A percentile compares a stretch with the other conserved stretches of the same genome.
These are phyloP conservation scores for Tuber magnatum DNA, from an alignment of 495 filamentous ascomycete genomes.

Conservation along the genomic window DNA sequence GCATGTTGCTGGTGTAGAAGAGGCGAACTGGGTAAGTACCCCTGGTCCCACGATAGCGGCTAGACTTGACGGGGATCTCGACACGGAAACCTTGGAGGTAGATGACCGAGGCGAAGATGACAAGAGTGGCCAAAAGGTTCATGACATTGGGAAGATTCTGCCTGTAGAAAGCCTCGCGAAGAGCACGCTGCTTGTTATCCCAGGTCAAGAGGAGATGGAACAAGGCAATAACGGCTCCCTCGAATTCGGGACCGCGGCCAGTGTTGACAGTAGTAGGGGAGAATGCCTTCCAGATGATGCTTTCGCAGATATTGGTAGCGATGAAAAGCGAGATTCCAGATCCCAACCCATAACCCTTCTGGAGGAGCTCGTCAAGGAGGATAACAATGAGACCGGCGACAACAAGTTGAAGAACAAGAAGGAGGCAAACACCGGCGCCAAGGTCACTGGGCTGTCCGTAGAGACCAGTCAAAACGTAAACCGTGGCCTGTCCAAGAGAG, in stretches of 20 bases:
- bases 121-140: slow-evolving; percentile 89
- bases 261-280: slow-evolving; percentile 99
- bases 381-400: slow-evolving; percentile 97
- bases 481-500: slow-evolving; percentile 91
- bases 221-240: slow-evolving; percentile 96
- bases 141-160: slow-evolving; percentile 99
- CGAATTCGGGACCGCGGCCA: slow-evolving; percentile 96
- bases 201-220: slow-evolving; percentile 98
- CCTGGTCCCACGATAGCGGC: slow-evolving; percentile 95
- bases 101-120: slow-evolving; percentile 95
- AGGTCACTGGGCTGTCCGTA: slow-evolving; percentile 95
- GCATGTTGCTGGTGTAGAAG: slow-evolving; percentile 91
- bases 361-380: slow-evolving; percentile 95
- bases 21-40: slow-evolving; percentile 73
- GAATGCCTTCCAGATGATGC: slow-evolving; percentile 99
- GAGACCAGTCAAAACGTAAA: slow-evolving; percentile 94
- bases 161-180: slow-evolving; percentile 97
- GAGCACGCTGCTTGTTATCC: slow-evolving; percentile 95
- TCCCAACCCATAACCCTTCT: slow-evolving; percentile 98
- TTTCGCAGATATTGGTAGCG: slow-evolving; percentile 99
- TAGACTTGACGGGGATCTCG: slow-evolving; percentile 99
- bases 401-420: slow-evolving; percentile 93
- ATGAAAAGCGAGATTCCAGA: slow-evolving; percentile 99
- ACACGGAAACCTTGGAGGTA: slow-evolving; percentile 99
- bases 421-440: slow-evolving; percentile 93